These are phyloP conservation scores for Prosopis cineraria DNA, from an alignment of 306 rosid species.

Conservation along the genomic window DNA sequence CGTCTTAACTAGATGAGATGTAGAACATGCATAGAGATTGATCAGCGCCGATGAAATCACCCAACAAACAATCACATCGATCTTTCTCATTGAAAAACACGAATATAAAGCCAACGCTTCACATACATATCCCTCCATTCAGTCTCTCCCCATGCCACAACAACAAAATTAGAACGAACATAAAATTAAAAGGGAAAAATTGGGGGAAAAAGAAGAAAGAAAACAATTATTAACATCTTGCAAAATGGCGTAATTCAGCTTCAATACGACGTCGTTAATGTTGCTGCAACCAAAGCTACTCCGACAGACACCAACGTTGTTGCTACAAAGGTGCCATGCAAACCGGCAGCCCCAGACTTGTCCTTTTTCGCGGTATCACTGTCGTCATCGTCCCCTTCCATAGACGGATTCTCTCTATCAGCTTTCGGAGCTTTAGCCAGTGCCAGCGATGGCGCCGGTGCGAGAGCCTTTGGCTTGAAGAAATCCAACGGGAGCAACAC, in stretches of 20 bases:
- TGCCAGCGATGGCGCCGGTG: conserved; percentile 49
- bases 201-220: not conserved
- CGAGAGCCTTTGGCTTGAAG: conserved; percentile 45
- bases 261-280: not conserved
- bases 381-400: conserved; percentile 37
- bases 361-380: conserved; percentile 23
- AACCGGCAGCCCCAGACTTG: conserved; percentile 15
- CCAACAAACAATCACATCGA: not conserved
- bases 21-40: too few relatives aligned
- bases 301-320: not conserved
- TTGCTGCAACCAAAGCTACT: not conserved
- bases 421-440: conserved; percentile 47
- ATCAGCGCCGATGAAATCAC: not conserved
- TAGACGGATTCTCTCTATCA: conserved; percentile 44
- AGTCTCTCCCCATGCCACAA: not conserved
- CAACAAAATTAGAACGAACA: not conserved
- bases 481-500: conserved; percentile 61
- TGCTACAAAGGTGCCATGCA: not conserved
- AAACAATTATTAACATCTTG: not conserved
- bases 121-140: not conserved
- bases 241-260: not conserved
- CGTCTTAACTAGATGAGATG: too few relatives aligned
- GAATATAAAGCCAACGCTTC: not conserved
- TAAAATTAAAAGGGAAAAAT: not conserved
- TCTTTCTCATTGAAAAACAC: not conserved